Evolutionary conservation across 768 basidiomycete species (phyloP), one percentile per base, ranked within the genome.

Genomic region (Amanita thiersii): DNA sequence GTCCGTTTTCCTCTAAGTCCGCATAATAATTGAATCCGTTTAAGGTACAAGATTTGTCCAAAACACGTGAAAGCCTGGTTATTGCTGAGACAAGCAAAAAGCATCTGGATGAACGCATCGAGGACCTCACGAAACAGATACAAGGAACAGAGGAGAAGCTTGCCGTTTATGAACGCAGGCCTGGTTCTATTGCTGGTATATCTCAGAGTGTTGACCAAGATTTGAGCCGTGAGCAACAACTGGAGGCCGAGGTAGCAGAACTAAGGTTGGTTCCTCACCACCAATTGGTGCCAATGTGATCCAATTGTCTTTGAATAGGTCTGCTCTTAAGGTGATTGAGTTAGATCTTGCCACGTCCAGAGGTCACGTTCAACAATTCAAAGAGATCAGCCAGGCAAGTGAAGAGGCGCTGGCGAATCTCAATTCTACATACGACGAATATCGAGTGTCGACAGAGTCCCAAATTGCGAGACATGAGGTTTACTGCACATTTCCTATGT

Each of bases 101-200:
- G 28, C 83, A 89, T 53, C 70, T 89, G 4, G 80, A 88, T 56
- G 77, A 84, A 48, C 79, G 81, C 19, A 69, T 80, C 4, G 73
- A 74, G 14, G 77, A 81, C 29, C 61, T 87, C 23, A 60, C 59
- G 14, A 69, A 64, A 24, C 80, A 85, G 47, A 58, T 87, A 4
- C 78, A 85, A 47, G 85, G 85, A 21, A 80, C 79, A 43, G 75
- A 80, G 34, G 89, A 91, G 67, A 92, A 91, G 59, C 72, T 92
- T 19, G 69, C 87, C 1, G 86, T 92, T 2, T 93, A 89, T 51
- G 89, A 92, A 54, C 77, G 86, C 26, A 69, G 85, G 37, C 54
- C 72, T 5, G 56, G 69, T 5, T 52, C 61, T 3, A 52, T 55
- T 4, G 47, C 49, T 33, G 61, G 64, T 15, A 40, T 60, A 8